Evolutionary conservation across 2,329 filamentous ascomycete species (phyloP).

Genomic region (Phialophora chinensis): DNA sequence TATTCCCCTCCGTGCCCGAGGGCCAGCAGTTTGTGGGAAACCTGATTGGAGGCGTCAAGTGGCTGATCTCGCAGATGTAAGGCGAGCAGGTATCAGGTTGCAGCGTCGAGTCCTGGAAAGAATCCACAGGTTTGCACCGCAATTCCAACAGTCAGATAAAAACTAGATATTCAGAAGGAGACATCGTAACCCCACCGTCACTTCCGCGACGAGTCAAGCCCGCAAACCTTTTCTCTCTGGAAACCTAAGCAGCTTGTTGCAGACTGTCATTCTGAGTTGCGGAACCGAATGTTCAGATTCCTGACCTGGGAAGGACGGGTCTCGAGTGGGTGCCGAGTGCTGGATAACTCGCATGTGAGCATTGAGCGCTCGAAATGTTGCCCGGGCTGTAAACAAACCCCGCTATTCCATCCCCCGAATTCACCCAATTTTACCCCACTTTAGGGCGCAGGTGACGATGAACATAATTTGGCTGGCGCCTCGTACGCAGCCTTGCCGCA

Average conservation of each 20-base stretch:
- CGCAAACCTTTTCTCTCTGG: not conserved
- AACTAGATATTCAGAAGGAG: not conserved
- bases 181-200: not conserved
- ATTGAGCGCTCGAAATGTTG: not conserved
- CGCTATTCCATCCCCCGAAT: not conserved
- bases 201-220: not conserved
- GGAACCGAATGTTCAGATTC: too few species aligned
- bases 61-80: constrained; percentile 33
- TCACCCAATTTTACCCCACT: not conserved
- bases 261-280: too few species aligned
- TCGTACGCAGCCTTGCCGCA: not conserved
- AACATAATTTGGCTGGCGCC: not conserved
- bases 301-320: not conserved
- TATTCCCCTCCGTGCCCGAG: constrained; percentile 38
- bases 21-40: constrained; percentile 35
- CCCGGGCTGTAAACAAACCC: not conserved
- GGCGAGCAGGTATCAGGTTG: not conserved
- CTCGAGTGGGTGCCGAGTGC: too few species aligned
- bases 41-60: constrained; percentile 35
- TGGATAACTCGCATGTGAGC: not conserved
- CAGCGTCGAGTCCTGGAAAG: not conserved
- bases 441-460: not conserved
- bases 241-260: not conserved
- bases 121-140: too few species aligned
- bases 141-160: too few species aligned